Evolutionary conservation across 1,139 yeast genomes (phyloP).

Genomic region (Zygoascus hellenicus): DNA sequence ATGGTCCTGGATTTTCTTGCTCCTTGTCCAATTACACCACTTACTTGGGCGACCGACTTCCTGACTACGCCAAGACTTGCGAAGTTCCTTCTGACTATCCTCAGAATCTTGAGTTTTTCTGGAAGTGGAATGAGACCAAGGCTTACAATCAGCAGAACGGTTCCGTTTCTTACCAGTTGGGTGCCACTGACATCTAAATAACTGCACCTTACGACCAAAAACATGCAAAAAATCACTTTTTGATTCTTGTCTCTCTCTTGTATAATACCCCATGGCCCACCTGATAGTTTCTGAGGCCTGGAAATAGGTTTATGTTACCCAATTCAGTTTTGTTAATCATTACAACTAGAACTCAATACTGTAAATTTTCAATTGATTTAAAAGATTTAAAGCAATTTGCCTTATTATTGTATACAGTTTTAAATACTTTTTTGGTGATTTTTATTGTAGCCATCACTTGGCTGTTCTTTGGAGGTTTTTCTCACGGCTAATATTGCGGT

Average conservation of each 20-base stretch:
- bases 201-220: background rate
- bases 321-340: too few species aligned
- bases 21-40: slow-evolving; percentile 38
- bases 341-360: too few species aligned
- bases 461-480: too few species aligned
- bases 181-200: slow-evolving; percentile 6
- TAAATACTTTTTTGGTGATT: too few species aligned
- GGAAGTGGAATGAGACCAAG: slow-evolving; percentile 30
- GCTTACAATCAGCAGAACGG: slow-evolving; percentile 18
- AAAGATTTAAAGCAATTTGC: too few species aligned
- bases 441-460: too few species aligned
- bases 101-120: slow-evolving; percentile 28
- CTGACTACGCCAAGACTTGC: slow-evolving; percentile 23
- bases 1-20: slow-evolving; percentile 62
- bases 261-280: background rate
- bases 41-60: slow-evolving; percentile 16
- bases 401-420: too few species aligned
- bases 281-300: background rate
- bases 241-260: background rate
- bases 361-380: too few species aligned
- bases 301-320: too few species aligned
- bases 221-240: background rate
- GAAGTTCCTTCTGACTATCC: slow-evolving; percentile 26
- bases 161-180: slow-evolving; percentile 21
- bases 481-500: too few species aligned